Percentiles rank a stretch among this genome's conserved stretches.
phyloP scores from a whole-genome alignment of 371 early-diverging fungal genomes.

The Rhizopus arrhizus region DNA sequence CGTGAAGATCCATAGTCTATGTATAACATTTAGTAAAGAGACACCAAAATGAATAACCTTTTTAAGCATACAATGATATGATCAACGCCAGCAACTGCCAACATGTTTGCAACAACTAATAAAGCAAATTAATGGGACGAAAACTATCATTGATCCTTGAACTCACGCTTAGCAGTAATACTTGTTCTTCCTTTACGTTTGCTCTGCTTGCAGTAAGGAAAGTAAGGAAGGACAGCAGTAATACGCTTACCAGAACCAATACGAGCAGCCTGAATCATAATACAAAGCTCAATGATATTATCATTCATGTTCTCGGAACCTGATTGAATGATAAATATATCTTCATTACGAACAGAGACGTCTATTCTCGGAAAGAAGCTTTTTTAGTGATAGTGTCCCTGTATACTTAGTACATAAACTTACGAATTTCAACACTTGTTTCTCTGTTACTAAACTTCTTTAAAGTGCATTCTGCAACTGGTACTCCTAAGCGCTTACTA shows the following conservation, averaged over 20 bases:
- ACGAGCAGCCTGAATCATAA: conserved; percentile 94
- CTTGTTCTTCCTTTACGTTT: conserved; percentile 97
- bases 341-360: conserved; percentile 91
- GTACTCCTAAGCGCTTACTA: conserved; percentile 77
- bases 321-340: conserved; percentile 96
- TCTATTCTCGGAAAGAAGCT: conserved; percentile 51
- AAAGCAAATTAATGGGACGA: neutral
- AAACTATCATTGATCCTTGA: neutral
- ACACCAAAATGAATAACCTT: neutral
- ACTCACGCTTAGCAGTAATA: conserved; percentile 89
- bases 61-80: conserved; percentile 79
- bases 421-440: conserved; percentile 66
- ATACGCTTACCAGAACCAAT: conserved; percentile 88
- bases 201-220: conserved; percentile 95
- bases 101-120: conserved; percentile 92
- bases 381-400: neutral
- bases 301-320: conserved; percentile 91
- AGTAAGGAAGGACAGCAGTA: conserved; percentile 91
- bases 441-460: conserved; percentile 81
- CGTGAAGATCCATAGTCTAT: conserved; percentile 91
- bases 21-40: neutral
- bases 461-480: conserved; percentile 72
- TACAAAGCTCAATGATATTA: conserved; percentile 93
- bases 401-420: neutral
- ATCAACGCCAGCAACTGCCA: conserved; percentile 93